These are phyloP conservation scores for Trichoderma parareesei DNA, from an alignment of 495 filamentous ascomycete genomes.

Conservation along the genomic window DNA sequence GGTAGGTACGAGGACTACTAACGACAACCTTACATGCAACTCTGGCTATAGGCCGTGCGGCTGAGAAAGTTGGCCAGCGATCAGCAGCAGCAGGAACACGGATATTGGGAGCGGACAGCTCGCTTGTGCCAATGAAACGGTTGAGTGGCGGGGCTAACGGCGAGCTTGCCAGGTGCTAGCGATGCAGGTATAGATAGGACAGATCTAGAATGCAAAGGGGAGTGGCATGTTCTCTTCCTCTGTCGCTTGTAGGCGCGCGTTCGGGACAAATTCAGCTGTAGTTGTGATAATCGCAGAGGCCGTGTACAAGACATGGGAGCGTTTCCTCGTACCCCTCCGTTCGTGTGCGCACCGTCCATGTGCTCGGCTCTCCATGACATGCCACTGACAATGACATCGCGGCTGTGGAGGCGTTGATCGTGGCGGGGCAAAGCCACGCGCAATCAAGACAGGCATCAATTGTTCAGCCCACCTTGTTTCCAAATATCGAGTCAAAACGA, in stretches of 20 bases:
- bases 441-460: neutral
- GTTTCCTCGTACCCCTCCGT: too few species aligned
- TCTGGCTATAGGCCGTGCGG: neutral
- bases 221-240: neutral
- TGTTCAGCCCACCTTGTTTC: neutral
- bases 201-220: constrained; percentile 1
- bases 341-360: neutral
- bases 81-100: constrained; percentile 1
- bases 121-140: neutral
- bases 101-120: neutral
- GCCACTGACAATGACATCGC: neutral
- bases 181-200: neutral
- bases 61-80: constrained; percentile 1
- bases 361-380: too few species aligned
- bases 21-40: too few species aligned
- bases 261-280: neutral
- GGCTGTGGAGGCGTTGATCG: constrained; percentile 7
- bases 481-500: neutral
- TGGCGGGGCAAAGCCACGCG: constrained; percentile 5
- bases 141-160: neutral
- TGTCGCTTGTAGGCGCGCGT: neutral
- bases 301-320: too few species aligned
- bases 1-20: neutral
- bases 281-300: neutral
- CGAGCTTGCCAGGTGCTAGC: neutral